Conservation (phyloP, 345 rosid genomes). For the Kandelia obovata region DNA sequence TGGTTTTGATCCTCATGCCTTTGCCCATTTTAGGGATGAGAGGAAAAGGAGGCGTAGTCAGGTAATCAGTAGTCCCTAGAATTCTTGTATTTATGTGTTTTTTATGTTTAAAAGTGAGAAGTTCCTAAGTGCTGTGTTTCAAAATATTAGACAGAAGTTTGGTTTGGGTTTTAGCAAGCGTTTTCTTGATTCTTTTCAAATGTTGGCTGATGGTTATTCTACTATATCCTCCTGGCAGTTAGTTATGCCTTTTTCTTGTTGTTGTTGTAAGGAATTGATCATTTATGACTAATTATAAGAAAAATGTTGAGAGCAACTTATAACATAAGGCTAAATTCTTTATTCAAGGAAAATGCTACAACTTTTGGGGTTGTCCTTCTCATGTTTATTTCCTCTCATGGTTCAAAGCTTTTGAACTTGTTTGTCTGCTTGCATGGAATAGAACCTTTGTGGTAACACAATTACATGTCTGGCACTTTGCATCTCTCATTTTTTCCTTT, state of each 20-base stretch:
- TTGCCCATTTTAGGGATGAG: slow-evolving; percentile 97
- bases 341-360: neutral
- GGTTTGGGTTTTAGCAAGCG: too few relatives aligned
- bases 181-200: too few relatives aligned
- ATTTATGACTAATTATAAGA: too few relatives aligned
- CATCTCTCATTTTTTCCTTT: neutral
- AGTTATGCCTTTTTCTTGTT: too few relatives aligned
- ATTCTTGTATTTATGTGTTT: neutral
- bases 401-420: neutral
- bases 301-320: too few relatives aligned
- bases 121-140: too few relatives aligned
- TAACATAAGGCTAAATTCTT: too few relatives aligned
- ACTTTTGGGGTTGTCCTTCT: neutral
- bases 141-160: too few relatives aligned
- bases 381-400: neutral
- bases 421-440: neutral
- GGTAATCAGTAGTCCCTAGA: slow-evolving; percentile 38
- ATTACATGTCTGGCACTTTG: neutral
- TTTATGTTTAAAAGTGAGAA: too few relatives aligned
- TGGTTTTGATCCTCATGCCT: slow-evolving; percentile 99
- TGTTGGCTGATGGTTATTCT: too few relatives aligned
- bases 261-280: too few relatives aligned
- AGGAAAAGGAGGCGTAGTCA: slow-evolving; percentile 88
- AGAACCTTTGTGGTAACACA: neutral
- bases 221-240: too few relatives aligned